Evolutionary conservation across 257 asterid species (phyloP), one percentile per base, ranked within the genome.

Genomic region (Striga asiatica): DNA sequence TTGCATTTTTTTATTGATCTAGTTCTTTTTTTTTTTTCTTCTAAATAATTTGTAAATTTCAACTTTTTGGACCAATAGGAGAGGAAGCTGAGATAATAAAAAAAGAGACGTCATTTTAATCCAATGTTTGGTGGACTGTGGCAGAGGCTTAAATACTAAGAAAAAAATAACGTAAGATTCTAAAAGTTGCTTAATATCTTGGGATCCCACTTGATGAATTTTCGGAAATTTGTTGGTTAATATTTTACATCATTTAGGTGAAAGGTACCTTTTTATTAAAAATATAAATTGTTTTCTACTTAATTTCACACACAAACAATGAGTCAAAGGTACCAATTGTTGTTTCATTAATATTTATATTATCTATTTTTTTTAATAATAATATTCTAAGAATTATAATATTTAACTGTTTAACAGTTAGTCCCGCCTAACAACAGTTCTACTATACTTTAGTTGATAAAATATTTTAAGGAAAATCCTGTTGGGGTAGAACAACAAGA

Each of bases 211-310:
- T 76, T 39, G 46, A 39, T 68, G 71, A 69, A 71, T 67, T 53
- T 35, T 23, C 45, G 67, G 48, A 56, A 62, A 75, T 60, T 64
- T 71, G 78, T 79, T 80, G 71, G 94, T 80, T 77, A 75, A 74
- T 65, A 60, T 84, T 76, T 71, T 66, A 81, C 81, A 84, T 81
- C 96, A 71, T 84, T n/a, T 87, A 84, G 96, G 96, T 87, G 55
- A 80, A 77, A 76, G 71, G 92, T 58, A 52, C 56, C 78, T 78
- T 71, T 75, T 76, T 35, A 47, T 5, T 38, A 11, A 38, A 23
- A 61, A 17, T 39, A 9, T 10, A 51, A 54, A 60, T 56, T 78
- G 39, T 45, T 69, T 50, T 50, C 23, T 72, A 57, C 67, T 72
- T 64, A 41, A 20, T 65, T 62, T 62, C 54, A 51, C 54, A 29